Percentiles rank a stretch among this genome's conserved stretches.
Conservation (phyloP, 2,329 filamentous ascomycete genomes). For the Neopestalotiopsis clavispora region DNA sequence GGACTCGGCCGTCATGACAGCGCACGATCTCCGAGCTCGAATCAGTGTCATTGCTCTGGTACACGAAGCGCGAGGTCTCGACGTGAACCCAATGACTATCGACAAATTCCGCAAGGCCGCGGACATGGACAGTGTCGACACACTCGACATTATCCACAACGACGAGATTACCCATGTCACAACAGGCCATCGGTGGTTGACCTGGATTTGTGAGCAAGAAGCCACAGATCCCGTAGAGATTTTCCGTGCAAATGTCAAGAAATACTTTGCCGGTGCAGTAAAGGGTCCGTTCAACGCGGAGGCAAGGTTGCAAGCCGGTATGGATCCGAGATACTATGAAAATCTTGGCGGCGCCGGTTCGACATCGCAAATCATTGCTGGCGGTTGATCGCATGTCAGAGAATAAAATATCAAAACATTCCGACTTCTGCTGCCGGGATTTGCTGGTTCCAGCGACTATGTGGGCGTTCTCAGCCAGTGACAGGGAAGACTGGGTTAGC, state of each 20-base stretch:
- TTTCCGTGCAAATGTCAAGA: conserved; percentile 47
- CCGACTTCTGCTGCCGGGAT: background rate
- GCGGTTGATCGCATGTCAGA: conserved; percentile 20
- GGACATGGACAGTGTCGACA: conserved; percentile 46
- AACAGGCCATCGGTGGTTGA: conserved; percentile 51
- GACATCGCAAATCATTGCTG: conserved; percentile 34
- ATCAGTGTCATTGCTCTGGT: conserved; percentile 53
- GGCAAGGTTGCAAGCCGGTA: conserved; percentile 46
- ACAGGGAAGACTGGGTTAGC: background rate
- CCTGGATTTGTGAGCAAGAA: conserved; percentile 51
- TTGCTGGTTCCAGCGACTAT: background rate
- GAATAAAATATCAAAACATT: background rate
- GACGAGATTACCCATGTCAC: conserved; percentile 55
- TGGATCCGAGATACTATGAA: conserved; percentile 48
- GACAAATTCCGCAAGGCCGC: conserved; percentile 47
- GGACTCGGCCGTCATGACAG: conserved; percentile 47
- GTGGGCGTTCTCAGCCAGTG: background rate
- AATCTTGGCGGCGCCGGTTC: conserved; percentile 32
- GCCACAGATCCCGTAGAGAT: conserved; percentile 48
- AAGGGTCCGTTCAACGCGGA: conserved; percentile 51
- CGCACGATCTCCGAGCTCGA: conserved; percentile 47
- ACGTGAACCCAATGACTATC: conserved; percentile 52
- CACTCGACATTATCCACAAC: conserved; percentile 49
- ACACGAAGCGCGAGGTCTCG: conserved; percentile 50
- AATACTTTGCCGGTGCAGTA: conserved; percentile 45